These are phyloP conservation scores for Trichoderma sp. DNA, from an alignment of 2,329 filamentous ascomycete species.

Conservation along the genomic window DNA sequence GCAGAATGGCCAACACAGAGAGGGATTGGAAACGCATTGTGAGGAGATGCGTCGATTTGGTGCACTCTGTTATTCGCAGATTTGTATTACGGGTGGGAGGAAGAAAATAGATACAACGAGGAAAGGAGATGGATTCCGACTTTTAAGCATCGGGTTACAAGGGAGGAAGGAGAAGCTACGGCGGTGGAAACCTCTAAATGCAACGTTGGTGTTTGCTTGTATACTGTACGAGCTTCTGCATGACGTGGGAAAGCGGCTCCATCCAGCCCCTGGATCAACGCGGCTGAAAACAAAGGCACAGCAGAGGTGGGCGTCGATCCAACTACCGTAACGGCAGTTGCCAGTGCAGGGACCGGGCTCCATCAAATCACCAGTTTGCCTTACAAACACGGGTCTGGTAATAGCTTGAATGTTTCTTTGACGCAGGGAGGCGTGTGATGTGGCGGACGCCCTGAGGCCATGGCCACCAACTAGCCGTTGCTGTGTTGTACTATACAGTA, in stretches of 20 bases:
- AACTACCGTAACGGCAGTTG: conserved; percentile 1
- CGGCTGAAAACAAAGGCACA: not conserved
- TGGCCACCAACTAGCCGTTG: not conserved
- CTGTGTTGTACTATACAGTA: not conserved
- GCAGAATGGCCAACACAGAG: conserved; percentile 16
- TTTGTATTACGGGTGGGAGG: not conserved
- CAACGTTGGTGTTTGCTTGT: conserved; percentile 1
- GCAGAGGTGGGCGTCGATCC: conserved; percentile 6
- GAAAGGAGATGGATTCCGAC: not conserved
- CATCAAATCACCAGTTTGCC: not conserved
- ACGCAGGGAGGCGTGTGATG: not conserved
- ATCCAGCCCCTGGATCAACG: conserved; percentile 7
- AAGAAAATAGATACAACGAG: not conserved
- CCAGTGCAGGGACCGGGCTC: not conserved
- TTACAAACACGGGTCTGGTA: too few species aligned
- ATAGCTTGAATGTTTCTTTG: not conserved
- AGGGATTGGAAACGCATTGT: conserved; percentile 5
- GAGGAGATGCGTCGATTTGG: not conserved
- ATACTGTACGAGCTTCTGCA: not conserved
- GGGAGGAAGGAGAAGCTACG: conserved; percentile 1
- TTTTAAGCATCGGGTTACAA: not conserved
- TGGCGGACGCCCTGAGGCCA: conserved; percentile 3
- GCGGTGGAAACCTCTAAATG: not conserved
- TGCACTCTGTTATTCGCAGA: not conserved
- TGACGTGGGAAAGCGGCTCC: conserved; percentile 13